Percentiles rank a stretch among this genome's conserved stretches.
phyloP scores from a whole-genome alignment of 2,329 filamentous ascomycete genomes.

The Hirsutella minnesotensis region DNA sequence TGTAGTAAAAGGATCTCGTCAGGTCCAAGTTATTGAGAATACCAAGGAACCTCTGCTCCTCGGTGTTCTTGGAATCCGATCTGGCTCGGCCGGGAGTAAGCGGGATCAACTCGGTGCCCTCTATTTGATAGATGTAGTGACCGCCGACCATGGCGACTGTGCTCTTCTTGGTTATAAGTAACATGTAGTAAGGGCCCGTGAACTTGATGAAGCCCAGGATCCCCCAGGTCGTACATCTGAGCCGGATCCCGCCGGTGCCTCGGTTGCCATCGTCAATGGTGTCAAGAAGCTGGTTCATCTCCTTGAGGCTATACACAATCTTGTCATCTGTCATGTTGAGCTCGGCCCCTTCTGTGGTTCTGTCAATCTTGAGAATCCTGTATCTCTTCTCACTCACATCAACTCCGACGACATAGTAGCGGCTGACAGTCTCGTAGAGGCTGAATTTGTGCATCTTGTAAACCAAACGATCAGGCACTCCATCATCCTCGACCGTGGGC shows the following conservation, averaged over 20 bases:
- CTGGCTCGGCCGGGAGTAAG: constrained; percentile 67
- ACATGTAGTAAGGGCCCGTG: constrained; percentile 93
- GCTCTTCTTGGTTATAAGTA: constrained; percentile 88
- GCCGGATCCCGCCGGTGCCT: constrained; percentile 74
- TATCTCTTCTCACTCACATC: constrained; percentile 84
- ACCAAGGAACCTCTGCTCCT: constrained; percentile 78
- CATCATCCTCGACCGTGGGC: constrained; percentile 16
- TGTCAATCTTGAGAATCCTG: constrained; percentile 87
- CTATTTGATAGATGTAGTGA: constrained; percentile 91
- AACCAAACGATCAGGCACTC: constrained; percentile 24
- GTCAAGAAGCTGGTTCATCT: constrained; percentile 87
- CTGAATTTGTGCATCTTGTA: constrained; percentile 90
- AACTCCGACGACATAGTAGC: constrained; percentile 89
- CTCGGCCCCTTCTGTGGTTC: constrained; percentile 65
- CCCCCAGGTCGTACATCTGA: constrained; percentile 87
- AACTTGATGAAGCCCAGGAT: constrained; percentile 91
- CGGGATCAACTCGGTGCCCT: constrained; percentile 83
- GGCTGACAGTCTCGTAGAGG: constrained; percentile 87
- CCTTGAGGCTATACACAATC: constrained; percentile 81
- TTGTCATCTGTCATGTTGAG: constrained; percentile 86
- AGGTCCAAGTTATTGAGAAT: constrained; percentile 89
- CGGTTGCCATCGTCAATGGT: constrained; percentile 94
- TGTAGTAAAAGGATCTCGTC: constrained; percentile 91
- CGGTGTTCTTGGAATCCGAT: constrained; percentile 66
- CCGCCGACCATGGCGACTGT: constrained; percentile 94